phyloP scores from a whole-genome alignment of 108 stramenopile species.

The Cyclotella cryptica region DNA sequence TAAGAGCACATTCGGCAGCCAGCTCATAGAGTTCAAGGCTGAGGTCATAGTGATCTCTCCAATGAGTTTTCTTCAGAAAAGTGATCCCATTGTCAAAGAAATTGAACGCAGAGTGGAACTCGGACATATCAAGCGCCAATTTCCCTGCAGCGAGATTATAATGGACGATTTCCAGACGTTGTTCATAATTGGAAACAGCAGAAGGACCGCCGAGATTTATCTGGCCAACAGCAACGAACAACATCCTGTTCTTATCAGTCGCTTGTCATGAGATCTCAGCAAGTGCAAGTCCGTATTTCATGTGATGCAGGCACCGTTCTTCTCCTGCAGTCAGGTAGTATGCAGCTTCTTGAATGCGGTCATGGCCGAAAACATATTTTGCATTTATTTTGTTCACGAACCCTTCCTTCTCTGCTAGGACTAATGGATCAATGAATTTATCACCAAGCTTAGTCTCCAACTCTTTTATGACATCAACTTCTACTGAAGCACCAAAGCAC shows the following conservation, averaged over 20 bases:
- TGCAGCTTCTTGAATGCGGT: slow-evolving; percentile 30
- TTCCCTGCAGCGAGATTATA: slow-evolving; percentile 28
- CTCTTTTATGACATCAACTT: too few relatives aligned
- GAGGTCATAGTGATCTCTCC: slow-evolving; percentile 29
- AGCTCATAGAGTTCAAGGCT: slow-evolving; percentile 29
- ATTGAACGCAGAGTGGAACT: slow-evolving; percentile 12
- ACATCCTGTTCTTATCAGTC: too few relatives aligned
- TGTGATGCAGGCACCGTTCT: slow-evolving; percentile 4
- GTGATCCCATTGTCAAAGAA: slow-evolving; percentile 27
- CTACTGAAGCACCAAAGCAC: too few relatives aligned
- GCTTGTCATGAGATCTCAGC: neutral
- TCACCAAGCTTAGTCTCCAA: too few relatives aligned
- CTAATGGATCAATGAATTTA: too few relatives aligned
- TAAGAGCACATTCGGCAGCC: slow-evolving; percentile 16
- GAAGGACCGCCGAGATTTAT: slow-evolving; percentile 13
- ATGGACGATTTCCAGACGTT: neutral
- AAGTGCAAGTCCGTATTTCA: slow-evolving; percentile 16
- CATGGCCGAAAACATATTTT: slow-evolving; percentile 23
- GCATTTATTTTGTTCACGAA: slow-evolving; percentile 14
- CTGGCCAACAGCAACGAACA: slow-evolving; percentile 21
- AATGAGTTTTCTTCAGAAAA: slow-evolving; percentile 19
- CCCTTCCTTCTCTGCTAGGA: neutral
- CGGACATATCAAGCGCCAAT: slow-evolving; percentile 24
- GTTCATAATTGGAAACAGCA: slow-evolving; percentile 1
- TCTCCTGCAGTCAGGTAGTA: slow-evolving; percentile 18